These are phyloP conservation scores for Micromonas pusilla DNA, from an alignment of 139 green algal species.

Conservation along the genomic window DNA sequence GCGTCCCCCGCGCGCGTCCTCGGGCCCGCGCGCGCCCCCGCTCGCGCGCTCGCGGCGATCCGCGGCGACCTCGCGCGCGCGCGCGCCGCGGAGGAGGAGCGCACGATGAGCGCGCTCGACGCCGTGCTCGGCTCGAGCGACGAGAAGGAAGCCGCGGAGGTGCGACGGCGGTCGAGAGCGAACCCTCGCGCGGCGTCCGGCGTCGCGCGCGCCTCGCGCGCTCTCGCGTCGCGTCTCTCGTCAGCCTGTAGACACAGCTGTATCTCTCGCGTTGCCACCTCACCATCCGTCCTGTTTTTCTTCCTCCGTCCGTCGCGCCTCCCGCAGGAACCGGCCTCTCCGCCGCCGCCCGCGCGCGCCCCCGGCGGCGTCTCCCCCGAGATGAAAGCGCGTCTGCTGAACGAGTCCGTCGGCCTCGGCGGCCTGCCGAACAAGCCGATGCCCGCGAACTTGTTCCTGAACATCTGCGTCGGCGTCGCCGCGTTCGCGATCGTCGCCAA, in stretches of 20 bases:
- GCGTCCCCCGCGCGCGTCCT: background rate
- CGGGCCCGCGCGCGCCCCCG: no score
- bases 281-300: no score
- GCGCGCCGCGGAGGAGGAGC: background rate
- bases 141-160: background rate
- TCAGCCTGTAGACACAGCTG: no score
- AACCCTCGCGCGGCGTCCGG: no score
- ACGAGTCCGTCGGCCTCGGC: slow-evolving; percentile 44
- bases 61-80: background rate
- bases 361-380: slow-evolving; percentile 27
- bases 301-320: no score
- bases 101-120: background rate
- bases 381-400: slow-evolving; percentile 44
- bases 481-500: slow-evolving; percentile 36
- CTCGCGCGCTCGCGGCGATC: no score
- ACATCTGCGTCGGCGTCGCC: slow-evolving; percentile 33
- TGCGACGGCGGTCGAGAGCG: background rate
- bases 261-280: no score
- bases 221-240: no score
- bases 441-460: slow-evolving; percentile 39
- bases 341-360: background rate
- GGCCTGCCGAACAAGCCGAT: slow-evolving; percentile 35
- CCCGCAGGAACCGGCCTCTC: background rate
- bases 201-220: no score
- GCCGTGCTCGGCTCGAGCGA: background rate